Evolutionary conservation across 768 basidiomycete genomes (phyloP).

Genomic region (Tulasnella calospora): DNA sequence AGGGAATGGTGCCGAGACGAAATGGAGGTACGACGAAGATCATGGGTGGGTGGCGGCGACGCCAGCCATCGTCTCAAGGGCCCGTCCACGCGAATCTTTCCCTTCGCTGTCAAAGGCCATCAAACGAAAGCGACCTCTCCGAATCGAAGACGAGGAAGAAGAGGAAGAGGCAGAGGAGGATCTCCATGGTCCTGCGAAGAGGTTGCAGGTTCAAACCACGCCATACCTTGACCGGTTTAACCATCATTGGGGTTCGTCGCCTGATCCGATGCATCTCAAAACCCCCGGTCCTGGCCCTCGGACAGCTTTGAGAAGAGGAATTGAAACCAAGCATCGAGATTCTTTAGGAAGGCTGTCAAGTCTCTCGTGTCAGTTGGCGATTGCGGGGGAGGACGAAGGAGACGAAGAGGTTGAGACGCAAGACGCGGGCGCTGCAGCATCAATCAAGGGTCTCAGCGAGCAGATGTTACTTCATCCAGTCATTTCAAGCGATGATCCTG

Average conservation of each 20-base stretch:
- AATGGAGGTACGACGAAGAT: constrained; percentile 1
- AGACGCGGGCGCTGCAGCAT: not conserved
- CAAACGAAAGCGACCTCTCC: not conserved
- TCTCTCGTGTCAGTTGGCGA: not conserved
- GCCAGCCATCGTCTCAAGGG: not conserved
- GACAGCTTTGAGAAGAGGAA: not conserved
- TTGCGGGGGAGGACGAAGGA: not conserved
- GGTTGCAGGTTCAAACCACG: not conserved
- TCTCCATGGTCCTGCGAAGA: not conserved
- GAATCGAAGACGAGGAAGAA: not conserved
- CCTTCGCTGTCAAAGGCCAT: not conserved
- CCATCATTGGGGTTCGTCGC: not conserved
- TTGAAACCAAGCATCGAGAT: not conserved
- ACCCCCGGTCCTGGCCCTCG: not conserved
- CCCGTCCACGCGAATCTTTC: not conserved
- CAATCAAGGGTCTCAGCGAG: too few relatives aligned
- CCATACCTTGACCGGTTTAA: not conserved
- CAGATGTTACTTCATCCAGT: not conserved
- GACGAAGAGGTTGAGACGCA: not conserved
- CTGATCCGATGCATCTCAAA: not conserved
- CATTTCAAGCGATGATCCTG: not conserved
- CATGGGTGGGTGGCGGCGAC: not conserved
- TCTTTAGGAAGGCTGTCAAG: not conserved
- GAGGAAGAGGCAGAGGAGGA: not conserved
- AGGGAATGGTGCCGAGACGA: not conserved